These are phyloP conservation scores for Zizania palustris DNA, from an alignment of 202 grass and related monocot genomes.

Conservation along the genomic window DNA sequence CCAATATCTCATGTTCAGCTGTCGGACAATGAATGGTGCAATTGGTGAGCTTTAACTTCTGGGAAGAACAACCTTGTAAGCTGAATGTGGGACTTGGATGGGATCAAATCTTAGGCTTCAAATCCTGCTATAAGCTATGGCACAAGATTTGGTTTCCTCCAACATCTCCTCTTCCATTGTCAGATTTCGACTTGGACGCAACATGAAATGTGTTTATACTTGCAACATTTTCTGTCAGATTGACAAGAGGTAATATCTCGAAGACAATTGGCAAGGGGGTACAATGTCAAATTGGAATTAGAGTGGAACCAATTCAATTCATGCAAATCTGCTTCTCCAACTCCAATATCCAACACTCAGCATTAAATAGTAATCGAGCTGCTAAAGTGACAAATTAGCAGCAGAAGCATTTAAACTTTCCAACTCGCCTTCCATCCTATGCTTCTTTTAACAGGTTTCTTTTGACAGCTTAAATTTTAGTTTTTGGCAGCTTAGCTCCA, in stretches of 20 bases:
- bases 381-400: background rate
- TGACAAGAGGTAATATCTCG: background rate
- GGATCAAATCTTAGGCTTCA: slow-evolving; percentile 44
- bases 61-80: slow-evolving; percentile 36
- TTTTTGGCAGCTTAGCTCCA: no score
- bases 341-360: slow-evolving; percentile 8
- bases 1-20: slow-evolving; percentile 62
- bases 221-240: background rate
- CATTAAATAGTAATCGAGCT: background rate
- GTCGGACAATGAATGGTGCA: slow-evolving; percentile 3
- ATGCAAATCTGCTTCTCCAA: background rate
- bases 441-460: background rate
- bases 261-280: background rate
- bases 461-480: background rate
- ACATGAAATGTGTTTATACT: background rate
- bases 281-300: background rate
- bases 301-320: background rate
- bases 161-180: slow-evolving; percentile 59
- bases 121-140: background rate
- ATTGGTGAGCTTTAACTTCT: background rate
- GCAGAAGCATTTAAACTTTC: background rate
- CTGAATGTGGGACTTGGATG: slow-evolving; percentile 55
- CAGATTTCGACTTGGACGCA: no score
- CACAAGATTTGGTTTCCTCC: slow-evolving; percentile 55
- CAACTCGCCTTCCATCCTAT: no score